These are phyloP conservation scores for Aureobasidium sp. DNA, from an alignment of 2,329 filamentous ascomycete genomes.

Conservation along the genomic window DNA sequence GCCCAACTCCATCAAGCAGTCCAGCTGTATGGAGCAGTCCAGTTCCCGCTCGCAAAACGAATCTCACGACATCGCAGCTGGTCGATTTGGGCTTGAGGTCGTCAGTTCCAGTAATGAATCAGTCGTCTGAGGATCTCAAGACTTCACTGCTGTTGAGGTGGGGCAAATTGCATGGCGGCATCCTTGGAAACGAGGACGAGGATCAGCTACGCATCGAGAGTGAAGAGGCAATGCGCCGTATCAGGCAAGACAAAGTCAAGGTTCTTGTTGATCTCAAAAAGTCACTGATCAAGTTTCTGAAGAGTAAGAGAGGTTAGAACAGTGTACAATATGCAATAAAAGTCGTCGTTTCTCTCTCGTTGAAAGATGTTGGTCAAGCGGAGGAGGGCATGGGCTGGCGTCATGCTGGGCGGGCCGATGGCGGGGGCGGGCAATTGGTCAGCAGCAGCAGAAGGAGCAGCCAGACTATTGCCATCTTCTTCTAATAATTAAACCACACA, in stretches of 20 bases:
- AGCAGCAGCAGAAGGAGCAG: not conserved
- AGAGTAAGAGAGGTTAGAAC: not conserved
- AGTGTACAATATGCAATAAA: not conserved
- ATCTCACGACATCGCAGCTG: not conserved
- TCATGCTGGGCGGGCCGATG: not conserved
- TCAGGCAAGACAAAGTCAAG: not conserved
- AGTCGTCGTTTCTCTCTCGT: not conserved
- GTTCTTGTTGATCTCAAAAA: not conserved
- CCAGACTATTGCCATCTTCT: not conserved
- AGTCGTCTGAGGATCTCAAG: not conserved
- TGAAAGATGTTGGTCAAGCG: not conserved
- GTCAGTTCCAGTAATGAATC: not conserved
- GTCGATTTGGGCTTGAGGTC: not conserved
- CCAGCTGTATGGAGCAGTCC: not conserved
- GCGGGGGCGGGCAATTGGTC: not conserved
- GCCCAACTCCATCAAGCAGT: not conserved
- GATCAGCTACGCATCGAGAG: not conserved
- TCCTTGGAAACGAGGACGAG: not conserved
- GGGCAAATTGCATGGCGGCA: not conserved
- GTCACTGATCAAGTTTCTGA: not conserved
- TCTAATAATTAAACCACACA: too few relatives aligned
- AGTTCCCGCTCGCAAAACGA: not conserved
- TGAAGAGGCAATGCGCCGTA: not conserved
- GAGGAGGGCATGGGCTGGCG: not conserved
- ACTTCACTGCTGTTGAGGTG: not conserved